Conservation (phyloP, 306 rosid genomes). For the Dryas alaskensis region DNA sequence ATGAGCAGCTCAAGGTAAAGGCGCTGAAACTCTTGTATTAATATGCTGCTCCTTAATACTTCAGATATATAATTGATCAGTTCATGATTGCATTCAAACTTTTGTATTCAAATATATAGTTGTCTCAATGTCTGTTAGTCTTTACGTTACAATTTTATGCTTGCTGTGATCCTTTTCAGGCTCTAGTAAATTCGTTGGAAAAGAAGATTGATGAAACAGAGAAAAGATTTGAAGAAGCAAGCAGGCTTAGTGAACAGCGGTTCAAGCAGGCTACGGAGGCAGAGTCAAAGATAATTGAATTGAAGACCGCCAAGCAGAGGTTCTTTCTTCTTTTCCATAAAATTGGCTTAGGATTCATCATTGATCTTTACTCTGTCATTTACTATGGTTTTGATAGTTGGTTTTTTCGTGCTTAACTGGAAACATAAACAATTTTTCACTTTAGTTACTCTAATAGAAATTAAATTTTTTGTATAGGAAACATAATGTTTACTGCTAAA, state of each 20-base stretch:
- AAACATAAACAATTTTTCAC: no score
- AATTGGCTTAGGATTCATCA: slow-evolving; percentile 16
- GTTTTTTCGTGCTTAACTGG: background rate
- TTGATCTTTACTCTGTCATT: slow-evolving; percentile 6
- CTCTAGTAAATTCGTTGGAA: slow-evolving; percentile 62
- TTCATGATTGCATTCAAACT: background rate
- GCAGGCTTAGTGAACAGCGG: slow-evolving; percentile 69
- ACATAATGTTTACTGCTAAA: no score
- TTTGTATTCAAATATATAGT: background rate
- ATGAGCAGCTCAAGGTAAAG: slow-evolving; percentile 66
- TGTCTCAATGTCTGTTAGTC: slow-evolving; percentile 7
- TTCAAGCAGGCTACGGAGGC: slow-evolving; percentile 72
- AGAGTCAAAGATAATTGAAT: slow-evolving; percentile 72
- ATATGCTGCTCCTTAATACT: background rate
- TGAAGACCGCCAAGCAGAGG: slow-evolving; percentile 88
- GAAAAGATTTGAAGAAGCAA: slow-evolving; percentile 51
- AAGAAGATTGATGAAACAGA: slow-evolving; percentile 65
- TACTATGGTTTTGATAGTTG: background rate
- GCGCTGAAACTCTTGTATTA: slow-evolving; percentile 4
- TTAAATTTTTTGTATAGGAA: no score
- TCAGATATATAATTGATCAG: background rate
- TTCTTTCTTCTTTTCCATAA: slow-evolving; percentile 29
- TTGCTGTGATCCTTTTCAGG: slow-evolving; percentile 48
- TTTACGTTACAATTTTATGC: slow-evolving; percentile 11
- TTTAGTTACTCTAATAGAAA: no score